phyloP scores from a whole-genome alignment of 2,329 filamentous ascomycete genomes.

The Cladophialophora immunda region DNA sequence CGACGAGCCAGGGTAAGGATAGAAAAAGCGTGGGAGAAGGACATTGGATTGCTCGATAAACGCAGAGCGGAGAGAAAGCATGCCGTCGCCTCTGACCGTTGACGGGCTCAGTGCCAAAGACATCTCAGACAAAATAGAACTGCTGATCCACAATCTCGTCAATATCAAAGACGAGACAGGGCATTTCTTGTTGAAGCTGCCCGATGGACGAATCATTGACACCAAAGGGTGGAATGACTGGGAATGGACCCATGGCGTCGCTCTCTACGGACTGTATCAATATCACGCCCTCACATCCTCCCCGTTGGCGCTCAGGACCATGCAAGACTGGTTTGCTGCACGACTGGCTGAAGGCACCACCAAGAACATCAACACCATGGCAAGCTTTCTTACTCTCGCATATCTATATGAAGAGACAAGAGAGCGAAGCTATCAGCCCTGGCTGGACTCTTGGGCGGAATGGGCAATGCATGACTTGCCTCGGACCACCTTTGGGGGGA shows the following conservation, averaged over 20 bases:
- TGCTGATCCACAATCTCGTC: constrained; percentile 76
- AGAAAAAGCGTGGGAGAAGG: neutral
- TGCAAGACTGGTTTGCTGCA: constrained; percentile 76
- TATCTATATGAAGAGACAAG: constrained; percentile 79
- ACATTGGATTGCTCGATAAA: neutral
- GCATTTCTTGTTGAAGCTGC: constrained; percentile 74
- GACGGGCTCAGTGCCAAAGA: constrained; percentile 40
- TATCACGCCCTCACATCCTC: constrained; percentile 78
- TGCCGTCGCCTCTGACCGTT: constrained; percentile 35
- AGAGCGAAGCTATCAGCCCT: constrained; percentile 74
- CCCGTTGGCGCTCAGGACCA: constrained; percentile 67
- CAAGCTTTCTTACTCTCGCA: constrained; percentile 77
- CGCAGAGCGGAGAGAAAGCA: constrained; percentile 4
- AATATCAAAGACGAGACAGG: constrained; percentile 80
- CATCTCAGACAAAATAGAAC: constrained; percentile 66
- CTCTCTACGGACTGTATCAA: constrained; percentile 82
- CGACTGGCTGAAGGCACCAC: constrained; percentile 76
- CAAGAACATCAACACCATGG: constrained; percentile 89
- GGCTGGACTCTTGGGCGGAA: constrained; percentile 82
- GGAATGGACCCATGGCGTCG: constrained; percentile 79
- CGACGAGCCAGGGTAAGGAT: neutral
- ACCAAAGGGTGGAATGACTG: constrained; percentile 81
- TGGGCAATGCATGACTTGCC: constrained; percentile 82
- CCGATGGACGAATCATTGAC: constrained; percentile 79
- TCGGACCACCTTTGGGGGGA: constrained; percentile 74